Conservation (phyloP, 306 rosid species). For the Crotalaria pallida region DNA sequence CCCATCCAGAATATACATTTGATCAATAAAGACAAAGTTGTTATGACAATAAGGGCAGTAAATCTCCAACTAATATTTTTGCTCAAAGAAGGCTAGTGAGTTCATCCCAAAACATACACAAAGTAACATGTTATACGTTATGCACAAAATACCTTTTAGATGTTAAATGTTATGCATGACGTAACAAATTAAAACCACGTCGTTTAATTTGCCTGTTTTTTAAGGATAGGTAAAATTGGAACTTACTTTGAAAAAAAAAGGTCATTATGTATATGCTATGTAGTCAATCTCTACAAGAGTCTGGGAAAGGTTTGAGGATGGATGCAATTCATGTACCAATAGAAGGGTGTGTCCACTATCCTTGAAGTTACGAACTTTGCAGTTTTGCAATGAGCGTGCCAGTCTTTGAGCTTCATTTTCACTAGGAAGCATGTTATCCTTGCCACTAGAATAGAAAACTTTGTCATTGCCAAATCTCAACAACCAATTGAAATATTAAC, state of each 20-base stretch:
- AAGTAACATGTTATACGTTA: background rate
- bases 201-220: background rate
- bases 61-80: background rate
- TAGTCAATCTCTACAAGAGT: background rate
- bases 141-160: background rate
- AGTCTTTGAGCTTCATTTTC: conserved; percentile 71
- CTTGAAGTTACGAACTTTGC: conserved; percentile 62
- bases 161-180: too few species aligned
- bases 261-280: background rate
- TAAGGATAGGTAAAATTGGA: background rate
- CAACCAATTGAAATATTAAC: too few species aligned
- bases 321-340: conserved; percentile 51
- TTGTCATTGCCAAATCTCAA: background rate
- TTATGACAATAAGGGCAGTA: background rate
- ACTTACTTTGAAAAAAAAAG: background rate
- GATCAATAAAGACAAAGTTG: background rate
- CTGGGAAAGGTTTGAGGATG: background rate
- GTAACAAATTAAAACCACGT: too few species aligned
- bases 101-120: background rate
- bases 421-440: conserved; percentile 93
- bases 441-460: conserved; percentile 58
- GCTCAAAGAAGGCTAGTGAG: background rate
- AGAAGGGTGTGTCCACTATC: conserved; percentile 91
- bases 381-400: conserved; percentile 38
- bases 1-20: conserved; percentile 23